A percentile compares a stretch with the other conserved stretches of the same genome.
These are phyloP conservation scores for Scytalidium sp. DNA, from an alignment of 2,329 filamentous ascomycete genomes.

Conservation along the genomic window DNA sequence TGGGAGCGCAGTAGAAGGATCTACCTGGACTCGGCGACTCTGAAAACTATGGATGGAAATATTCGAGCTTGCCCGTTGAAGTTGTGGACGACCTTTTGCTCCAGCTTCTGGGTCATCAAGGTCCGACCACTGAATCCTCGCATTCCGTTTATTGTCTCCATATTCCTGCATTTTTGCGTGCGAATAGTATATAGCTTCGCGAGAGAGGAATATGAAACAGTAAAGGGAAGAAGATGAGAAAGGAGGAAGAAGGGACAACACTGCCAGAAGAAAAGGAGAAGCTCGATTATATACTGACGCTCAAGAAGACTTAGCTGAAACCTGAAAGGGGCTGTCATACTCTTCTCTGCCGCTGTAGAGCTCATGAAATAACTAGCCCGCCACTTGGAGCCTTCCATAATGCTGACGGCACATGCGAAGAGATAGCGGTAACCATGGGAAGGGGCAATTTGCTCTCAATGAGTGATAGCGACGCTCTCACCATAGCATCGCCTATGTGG, in stretches of 20 bases:
- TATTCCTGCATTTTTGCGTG: slow-evolving; percentile 18
- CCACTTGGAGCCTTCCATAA: too few relatives aligned
- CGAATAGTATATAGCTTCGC: background rate
- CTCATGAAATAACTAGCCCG: too few relatives aligned
- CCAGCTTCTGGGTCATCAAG: slow-evolving; percentile 17
- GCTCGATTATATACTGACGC: background rate
- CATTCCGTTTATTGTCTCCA: slow-evolving; percentile 14
- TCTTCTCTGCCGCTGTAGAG: too few relatives aligned
- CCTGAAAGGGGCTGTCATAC: too few relatives aligned
- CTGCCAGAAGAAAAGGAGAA: background rate
- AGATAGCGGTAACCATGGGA: too few relatives aligned
- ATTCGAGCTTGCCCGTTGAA: slow-evolving; percentile 23
- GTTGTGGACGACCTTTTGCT: slow-evolving; percentile 10
- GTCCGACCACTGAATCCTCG: slow-evolving; percentile 22
- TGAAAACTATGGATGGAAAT: slow-evolving; percentile 23
- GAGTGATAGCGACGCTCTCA: too few relatives aligned
- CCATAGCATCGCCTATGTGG: too few relatives aligned
- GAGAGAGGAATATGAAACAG: background rate
- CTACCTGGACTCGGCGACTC: slow-evolving; percentile 30
- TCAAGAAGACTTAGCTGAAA: too few relatives aligned
- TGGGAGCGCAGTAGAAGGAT: slow-evolving; percentile 41
- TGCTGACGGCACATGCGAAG: too few relatives aligned
- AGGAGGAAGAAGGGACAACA: background rate
- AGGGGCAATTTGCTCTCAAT: too few relatives aligned
- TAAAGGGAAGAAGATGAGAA: background rate